Base-by-base conservation (phyloP, 2,329 filamentous ascomycete genomes). In the Biscogniauxia marginata region DNA sequence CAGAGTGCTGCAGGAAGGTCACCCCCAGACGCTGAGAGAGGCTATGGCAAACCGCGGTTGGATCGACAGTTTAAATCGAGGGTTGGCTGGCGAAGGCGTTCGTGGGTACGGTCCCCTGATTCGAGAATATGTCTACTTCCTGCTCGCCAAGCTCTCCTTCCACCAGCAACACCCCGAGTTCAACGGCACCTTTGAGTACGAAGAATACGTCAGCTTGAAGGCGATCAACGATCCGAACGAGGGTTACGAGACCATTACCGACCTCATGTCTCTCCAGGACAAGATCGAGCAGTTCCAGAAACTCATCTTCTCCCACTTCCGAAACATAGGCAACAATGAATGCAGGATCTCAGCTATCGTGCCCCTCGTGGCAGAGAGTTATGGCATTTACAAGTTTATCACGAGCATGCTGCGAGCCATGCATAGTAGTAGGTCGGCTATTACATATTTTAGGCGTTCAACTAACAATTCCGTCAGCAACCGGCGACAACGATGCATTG, bases 211-310 rank as follows among this genome's bases (percentile, higher is more conserved):
- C 73, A 96, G 92, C 71, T 80, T 99, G 72, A 98, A 96, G 79
- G 91, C 92, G 23, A 98, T 96, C 78, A 97, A 98, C 73, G 95
- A 99, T 74, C 95, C 95, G 3, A 98, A 99, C 70, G 95, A 99
- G 77, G 95, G 95, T 71, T 93, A 88, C 71, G 95, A 99, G 79
- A 97, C 93, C 21, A 98, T 99, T 66, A 90, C 88, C 64, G 95
- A 99, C 74, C 83, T 99, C 53, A 97, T 98, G 93, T 89, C 87
- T 7, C 81, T 99, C 57, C 95, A 99, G 73, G 95, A 99, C 74
- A 93, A 96, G 80, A 99, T 99, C 65, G 95, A 99, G 75, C 88
- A 91, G 64, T 98, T 99, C 77, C 95, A 99, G 74, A 99, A 98
- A 77, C 82, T 99, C 63, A 95, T 98, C 69, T 99, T 98, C 76